Evolutionary conservation across 2,329 filamentous ascomycete genomes (phyloP).

Genomic region (Hortaea sp.): DNA sequence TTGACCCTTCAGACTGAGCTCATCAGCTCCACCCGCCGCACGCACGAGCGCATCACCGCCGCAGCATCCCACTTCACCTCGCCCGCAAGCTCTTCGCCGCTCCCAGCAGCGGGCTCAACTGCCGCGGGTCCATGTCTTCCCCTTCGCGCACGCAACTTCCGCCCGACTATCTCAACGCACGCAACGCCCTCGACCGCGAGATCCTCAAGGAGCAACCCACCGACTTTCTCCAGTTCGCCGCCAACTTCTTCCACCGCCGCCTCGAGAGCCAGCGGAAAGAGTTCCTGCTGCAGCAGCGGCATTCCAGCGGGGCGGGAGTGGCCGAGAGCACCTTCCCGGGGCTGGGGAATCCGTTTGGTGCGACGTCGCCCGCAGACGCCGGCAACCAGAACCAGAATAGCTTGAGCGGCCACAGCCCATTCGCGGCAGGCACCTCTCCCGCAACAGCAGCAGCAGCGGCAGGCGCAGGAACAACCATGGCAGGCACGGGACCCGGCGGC

Average conservation of each 20-base stretch:
- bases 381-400: not conserved
- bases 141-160: conserved; percentile 29
- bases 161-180: conserved; percentile 50
- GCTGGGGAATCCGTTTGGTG: conserved; percentile 60
- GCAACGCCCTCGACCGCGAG: conserved; percentile 53
- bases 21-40: not conserved
- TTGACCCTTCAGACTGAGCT: not conserved
- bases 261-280: conserved; percentile 55
- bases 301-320: conserved; percentile 45
- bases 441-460: conserved; percentile 16
- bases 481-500: conserved; percentile 11
- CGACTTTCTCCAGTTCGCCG: conserved; percentile 61
- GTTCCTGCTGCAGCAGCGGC: conserved; percentile 41
- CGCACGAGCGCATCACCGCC: not conserved
- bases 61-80: not conserved
- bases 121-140: not conserved
- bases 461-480: not conserved
- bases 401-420: not conserved
- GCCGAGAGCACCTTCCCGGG: conserved; percentile 68
- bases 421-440: too few relatives aligned
- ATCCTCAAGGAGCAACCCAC: conserved; percentile 47
- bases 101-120: too few relatives aligned
- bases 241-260: conserved; percentile 56
- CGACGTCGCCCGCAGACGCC: not conserved
- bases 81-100: not conserved